These are phyloP conservation scores for Backusella luteola DNA, from an alignment of 192 early-diverging fungal genomes.

Conservation along the genomic window DNA sequence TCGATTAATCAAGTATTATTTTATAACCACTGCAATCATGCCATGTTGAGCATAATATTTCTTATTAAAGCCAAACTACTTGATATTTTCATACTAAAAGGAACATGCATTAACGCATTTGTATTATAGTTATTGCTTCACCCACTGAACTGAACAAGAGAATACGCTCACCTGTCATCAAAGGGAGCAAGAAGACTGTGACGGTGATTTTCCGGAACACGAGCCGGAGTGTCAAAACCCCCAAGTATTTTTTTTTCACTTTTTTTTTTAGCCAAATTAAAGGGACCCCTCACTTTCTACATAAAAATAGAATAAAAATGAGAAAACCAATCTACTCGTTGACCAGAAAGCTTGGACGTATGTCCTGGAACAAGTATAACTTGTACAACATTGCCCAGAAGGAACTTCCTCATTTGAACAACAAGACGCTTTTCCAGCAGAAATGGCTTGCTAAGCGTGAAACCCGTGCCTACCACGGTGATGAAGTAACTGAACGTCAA, in stretches of 20 bases:
- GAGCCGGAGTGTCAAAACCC: not conserved
- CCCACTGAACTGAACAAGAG: too few species aligned
- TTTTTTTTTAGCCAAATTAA: not conserved
- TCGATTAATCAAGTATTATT: too few species aligned
- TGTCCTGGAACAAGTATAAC: slow-evolving; percentile 96
- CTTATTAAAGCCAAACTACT: too few species aligned
- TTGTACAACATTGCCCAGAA: slow-evolving; percentile 78
- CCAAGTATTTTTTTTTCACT: not conserved
- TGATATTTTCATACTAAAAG: too few species aligned
- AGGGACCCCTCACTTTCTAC: slow-evolving; percentile 2
- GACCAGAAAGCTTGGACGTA: slow-evolving; percentile 71
- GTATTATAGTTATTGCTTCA: too few species aligned
- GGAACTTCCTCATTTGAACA: slow-evolving; percentile 47
- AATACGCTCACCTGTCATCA: too few species aligned
- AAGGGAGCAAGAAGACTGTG: not conserved
- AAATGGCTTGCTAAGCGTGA: slow-evolving; percentile 94
- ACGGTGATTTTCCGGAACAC: not conserved
- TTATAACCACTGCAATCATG: too few species aligned
- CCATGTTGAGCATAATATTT: too few species aligned
- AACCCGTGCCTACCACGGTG: slow-evolving; percentile 91
- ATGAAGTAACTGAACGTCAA: slow-evolving; percentile 84
- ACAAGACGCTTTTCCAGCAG: slow-evolving; percentile 85
- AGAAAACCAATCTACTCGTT: slow-evolving; percentile 41
- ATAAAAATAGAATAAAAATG: slow-evolving; percentile 13
- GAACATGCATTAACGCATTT: too few species aligned